Percentiles rank a stretch among this genome's conserved stretches.
phyloP scores from a whole-genome alignment of 768 basidiomycete species.

The Agrocybe praecox region DNA sequence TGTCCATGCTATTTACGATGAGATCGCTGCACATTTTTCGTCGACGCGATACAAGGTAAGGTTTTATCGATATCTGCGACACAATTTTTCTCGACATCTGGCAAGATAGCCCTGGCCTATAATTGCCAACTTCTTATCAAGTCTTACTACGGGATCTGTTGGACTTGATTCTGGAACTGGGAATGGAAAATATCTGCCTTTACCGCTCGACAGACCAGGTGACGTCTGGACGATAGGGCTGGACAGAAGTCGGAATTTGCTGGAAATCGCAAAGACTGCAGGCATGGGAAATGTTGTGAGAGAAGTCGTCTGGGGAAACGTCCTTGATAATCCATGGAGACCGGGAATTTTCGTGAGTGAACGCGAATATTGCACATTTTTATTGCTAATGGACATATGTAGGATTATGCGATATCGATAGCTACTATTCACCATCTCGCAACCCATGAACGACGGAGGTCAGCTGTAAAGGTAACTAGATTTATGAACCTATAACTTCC shows the following conservation, averaged over 20 bases:
- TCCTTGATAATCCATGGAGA: slow-evolving; percentile 75
- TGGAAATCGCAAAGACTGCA: slow-evolving; percentile 73
- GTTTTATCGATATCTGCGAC: background rate
- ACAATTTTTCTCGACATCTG: slow-evolving; percentile 7
- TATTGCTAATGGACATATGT: background rate
- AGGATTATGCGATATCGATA: slow-evolving; percentile 98
- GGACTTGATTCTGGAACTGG: slow-evolving; percentile 96
- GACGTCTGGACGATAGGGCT: slow-evolving; percentile 78
- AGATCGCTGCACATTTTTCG: slow-evolving; percentile 86
- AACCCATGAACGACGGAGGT: slow-evolving; percentile 69
- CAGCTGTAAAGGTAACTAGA: slow-evolving; percentile 70
- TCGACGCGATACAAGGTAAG: slow-evolving; percentile 85
- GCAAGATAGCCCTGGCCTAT: slow-evolving; percentile 84
- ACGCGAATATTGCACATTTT: background rate
- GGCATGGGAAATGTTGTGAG: slow-evolving; percentile 46
- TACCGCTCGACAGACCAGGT: slow-evolving; percentile 62
- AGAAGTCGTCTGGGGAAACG: slow-evolving; percentile 84
- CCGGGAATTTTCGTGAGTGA: slow-evolving; percentile 71
- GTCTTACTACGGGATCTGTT: slow-evolving; percentile 74
- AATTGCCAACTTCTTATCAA: slow-evolving; percentile 72
- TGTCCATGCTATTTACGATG: slow-evolving; percentile 84
- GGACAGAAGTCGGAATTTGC: slow-evolving; percentile 78
- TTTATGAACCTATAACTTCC: background rate
- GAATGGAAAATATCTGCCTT: slow-evolving; percentile 94
- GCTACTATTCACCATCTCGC: slow-evolving; percentile 97